These are phyloP conservation scores for Trichoderma afroharzianum DNA, from an alignment of 2,329 filamentous ascomycete species.

Conservation along the genomic window DNA sequence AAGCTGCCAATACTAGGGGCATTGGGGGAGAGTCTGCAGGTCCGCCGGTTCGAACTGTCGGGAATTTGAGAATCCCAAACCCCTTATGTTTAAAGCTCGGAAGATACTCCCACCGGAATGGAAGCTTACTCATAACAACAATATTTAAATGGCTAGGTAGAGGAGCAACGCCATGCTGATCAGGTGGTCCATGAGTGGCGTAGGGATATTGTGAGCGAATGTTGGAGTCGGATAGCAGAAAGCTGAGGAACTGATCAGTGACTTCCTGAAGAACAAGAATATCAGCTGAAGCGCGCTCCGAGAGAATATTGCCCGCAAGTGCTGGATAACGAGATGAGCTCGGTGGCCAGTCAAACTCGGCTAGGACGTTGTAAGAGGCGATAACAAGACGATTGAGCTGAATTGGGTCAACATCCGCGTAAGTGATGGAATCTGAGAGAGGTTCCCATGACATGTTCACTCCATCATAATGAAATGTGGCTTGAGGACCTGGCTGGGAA, in stretches of 20 bases:
- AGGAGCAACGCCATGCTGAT: slow-evolving; percentile 48
- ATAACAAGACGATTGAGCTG: slow-evolving; percentile 31
- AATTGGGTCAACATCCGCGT: neutral
- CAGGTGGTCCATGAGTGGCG: slow-evolving; percentile 54
- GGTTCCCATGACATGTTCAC: neutral
- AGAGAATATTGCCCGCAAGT: slow-evolving; percentile 43
- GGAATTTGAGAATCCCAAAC: slow-evolving; percentile 47
- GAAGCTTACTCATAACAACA: slow-evolving; percentile 54
- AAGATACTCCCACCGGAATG: slow-evolving; percentile 54
- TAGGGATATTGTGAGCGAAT: slow-evolving; percentile 52
- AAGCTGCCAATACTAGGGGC: slow-evolving; percentile 50
- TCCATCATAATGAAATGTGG: neutral
- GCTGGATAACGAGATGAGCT: slow-evolving; percentile 39
- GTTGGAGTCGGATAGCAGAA: slow-evolving; percentile 45
- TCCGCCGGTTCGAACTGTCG: slow-evolving; percentile 18
- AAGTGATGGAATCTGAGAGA: neutral
- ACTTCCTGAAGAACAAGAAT: slow-evolving; percentile 59
- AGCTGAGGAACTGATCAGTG: slow-evolving; percentile 59
- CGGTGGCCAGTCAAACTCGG: slow-evolving; percentile 48
- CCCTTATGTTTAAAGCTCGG: slow-evolving; percentile 56
- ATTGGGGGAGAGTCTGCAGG: slow-evolving; percentile 23
- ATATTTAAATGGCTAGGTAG: slow-evolving; percentile 59
- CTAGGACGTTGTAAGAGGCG: slow-evolving; percentile 52
- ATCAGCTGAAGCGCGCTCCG: slow-evolving; percentile 41
- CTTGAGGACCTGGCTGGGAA: neutral